phyloP scores from a whole-genome alignment of 176 grass and related monocot genomes.

The Poa annua region DNA sequence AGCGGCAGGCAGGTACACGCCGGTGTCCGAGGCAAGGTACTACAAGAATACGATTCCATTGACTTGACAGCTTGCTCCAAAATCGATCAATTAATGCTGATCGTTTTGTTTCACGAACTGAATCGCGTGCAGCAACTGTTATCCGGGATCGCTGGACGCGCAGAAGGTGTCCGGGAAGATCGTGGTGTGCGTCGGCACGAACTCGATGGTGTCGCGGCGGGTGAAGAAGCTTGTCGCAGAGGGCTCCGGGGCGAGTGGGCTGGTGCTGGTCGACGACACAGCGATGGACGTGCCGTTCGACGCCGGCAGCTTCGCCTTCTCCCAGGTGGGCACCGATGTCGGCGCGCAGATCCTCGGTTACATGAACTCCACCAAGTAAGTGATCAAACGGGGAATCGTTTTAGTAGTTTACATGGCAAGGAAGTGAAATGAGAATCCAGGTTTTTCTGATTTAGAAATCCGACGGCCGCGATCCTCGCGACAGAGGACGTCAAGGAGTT shows the following conservation, averaged over 20 bases:
- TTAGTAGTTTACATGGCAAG: neutral
- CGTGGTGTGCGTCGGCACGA: constrained; percentile 73
- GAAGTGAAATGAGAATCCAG: neutral
- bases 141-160: constrained; percentile 84
- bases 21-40: constrained; percentile 85
- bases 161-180: constrained; percentile 85
- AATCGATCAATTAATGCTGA: neutral
- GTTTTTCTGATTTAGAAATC: constrained; percentile 49
- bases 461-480: constrained; percentile 76
- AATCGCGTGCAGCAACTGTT: constrained; percentile 68
- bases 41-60: constrained; percentile 7
- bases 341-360: constrained; percentile 84
- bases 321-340: constrained; percentile 69
- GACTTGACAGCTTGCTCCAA: neutral
- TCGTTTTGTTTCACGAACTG: neutral
- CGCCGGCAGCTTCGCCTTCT: constrained; percentile 76
- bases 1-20: constrained; percentile 59
- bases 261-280: constrained; percentile 76
- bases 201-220: constrained; percentile 64
- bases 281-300: constrained; percentile 72
- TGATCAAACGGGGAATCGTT: neutral
- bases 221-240: constrained; percentile 85
- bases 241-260: constrained; percentile 54
- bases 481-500: constrained; percentile 59
- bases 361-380: constrained; percentile 87